Percentiles rank a stretch among this genome's conserved stretches.
These are phyloP conservation scores for Fusarium tuaranense DNA, from an alignment of 2,329 filamentous ascomycete genomes.

Conservation along the genomic window DNA sequence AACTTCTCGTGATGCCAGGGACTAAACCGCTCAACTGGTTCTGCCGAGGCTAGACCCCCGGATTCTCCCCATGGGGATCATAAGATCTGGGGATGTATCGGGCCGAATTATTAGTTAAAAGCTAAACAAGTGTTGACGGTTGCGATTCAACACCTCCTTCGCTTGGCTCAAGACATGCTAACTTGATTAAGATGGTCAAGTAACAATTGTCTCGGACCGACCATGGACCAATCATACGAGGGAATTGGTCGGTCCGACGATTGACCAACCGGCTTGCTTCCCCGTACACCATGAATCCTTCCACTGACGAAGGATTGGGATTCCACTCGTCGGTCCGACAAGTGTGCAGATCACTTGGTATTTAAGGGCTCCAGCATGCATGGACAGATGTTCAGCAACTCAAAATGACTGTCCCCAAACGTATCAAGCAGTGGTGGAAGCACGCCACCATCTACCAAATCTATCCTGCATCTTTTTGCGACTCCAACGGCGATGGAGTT, in stretches of 20 bases:
- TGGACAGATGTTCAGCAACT: neutral
- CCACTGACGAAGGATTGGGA: neutral
- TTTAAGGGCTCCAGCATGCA: neutral
- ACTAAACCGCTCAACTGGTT: neutral
- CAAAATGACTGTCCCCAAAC: constrained; percentile 39
- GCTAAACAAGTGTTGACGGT: neutral
- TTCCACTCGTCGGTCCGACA: constrained; percentile 28
- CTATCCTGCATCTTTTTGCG: constrained; percentile 67
- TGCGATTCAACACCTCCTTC: neutral
- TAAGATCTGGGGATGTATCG: neutral
- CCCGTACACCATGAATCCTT: neutral
- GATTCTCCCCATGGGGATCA: neutral
- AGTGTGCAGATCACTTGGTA: constrained; percentile 3
- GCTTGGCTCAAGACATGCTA: neutral
- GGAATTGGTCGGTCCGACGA: constrained; percentile 24
- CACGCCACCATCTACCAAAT: constrained; percentile 67
- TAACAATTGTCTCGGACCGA: constrained; percentile 27
- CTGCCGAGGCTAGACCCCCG: neutral
- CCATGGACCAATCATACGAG: constrained; percentile 3
- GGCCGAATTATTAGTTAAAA: neutral
- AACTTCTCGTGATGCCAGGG: no score
- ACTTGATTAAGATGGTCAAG: neutral
- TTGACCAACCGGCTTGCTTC: constrained; percentile 2
- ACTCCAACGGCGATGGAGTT: constrained; percentile 65
- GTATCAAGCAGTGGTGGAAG: constrained; percentile 62